Base-by-base conservation (phyloP, 2,329 filamentous ascomycete species). In the Fusarium bulbicola region DNA sequence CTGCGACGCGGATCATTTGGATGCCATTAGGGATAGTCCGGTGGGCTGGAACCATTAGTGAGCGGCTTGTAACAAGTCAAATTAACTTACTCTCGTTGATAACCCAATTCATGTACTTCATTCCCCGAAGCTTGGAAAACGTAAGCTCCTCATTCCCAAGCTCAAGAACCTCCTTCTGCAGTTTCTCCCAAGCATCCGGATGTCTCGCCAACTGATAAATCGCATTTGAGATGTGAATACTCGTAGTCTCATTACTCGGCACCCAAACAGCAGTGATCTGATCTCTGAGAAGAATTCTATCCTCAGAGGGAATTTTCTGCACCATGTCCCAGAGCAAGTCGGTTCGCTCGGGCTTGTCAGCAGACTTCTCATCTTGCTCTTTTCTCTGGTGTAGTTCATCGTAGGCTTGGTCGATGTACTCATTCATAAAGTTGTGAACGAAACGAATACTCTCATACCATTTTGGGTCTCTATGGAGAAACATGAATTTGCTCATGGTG, bases 21-120 rank as follows among this genome's bases (percentile, higher is more conserved):
- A 59, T 59, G 1, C 57, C 57, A 34, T 59, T 59, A 0, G 57
- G 57, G 10, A 59, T 52, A 9, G 57, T 53, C 3, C 57, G 57
- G 21, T 59, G 57, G 2, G 57, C 57, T 59, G 18, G 2, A n/a
- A 15, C 1, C 0, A 26, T 59, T 4, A 59, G 57, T 16, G 3
- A 9, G 14, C 0, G 21, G 1, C 6, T 26, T 20, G 4, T 11
- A 0, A 14, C 4, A n/a, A 4, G 3, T 32, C 14, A 6, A 1
- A 7, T 10, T 7, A 2, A 40, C 57, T 26, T 26, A 59, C 57
- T 59, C 21, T 59, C 57, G 7, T 59, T 59, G 2, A 59, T 59
- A 1, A 59, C 36, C 57, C 57, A 59, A 0, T 53, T 52, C 57
- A 52, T 53, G 7, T 59, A 59, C 5, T 40, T 32, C 57, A 59